phyloP scores from a whole-genome alignment of 2,329 filamentous ascomycete species.

The Ramularia collo-cygni region DNA sequence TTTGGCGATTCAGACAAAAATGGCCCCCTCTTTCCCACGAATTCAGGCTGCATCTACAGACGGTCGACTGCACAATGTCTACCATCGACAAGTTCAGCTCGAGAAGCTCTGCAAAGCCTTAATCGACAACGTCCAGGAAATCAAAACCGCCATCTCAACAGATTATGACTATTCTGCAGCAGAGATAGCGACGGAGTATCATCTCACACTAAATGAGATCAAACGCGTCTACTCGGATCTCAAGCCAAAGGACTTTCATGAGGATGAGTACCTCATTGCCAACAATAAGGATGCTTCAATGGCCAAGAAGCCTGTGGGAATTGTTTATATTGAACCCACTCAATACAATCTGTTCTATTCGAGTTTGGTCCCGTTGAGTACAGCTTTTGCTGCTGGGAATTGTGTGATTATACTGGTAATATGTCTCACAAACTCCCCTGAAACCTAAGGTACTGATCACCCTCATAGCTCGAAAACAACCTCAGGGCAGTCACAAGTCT shows the following conservation, averaged over 20 bases:
- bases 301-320: constrained; percentile 32
- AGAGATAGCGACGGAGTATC: constrained; percentile 39
- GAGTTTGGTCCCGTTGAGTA: constrained; percentile 37
- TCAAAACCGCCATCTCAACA: constrained; percentile 36
- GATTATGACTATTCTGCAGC: constrained; percentile 32
- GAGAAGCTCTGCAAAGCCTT: constrained; percentile 37
- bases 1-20: too few species aligned
- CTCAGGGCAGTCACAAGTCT: constrained; percentile 31
- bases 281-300: constrained; percentile 34
- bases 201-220: constrained; percentile 35
- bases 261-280: constrained; percentile 39
- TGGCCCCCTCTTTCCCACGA: constrained; percentile 25
- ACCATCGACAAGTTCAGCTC: constrained; percentile 42
- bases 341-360: constrained; percentile 46
- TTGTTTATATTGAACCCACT: constrained; percentile 44
- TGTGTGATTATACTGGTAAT: constrained; percentile 45
- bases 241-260: constrained; percentile 32
- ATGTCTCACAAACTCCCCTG: neutral
- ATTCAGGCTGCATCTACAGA: constrained; percentile 40
- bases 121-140: constrained; percentile 28
- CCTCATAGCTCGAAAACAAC: constrained; percentile 35
- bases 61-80: constrained; percentile 39
- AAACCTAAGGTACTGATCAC: neutral
- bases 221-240: constrained; percentile 36
- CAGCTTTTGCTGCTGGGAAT: constrained; percentile 46